Evolutionary conservation across 768 basidiomycete genomes (phyloP).

Genomic region (Leccinum broughii): DNA sequence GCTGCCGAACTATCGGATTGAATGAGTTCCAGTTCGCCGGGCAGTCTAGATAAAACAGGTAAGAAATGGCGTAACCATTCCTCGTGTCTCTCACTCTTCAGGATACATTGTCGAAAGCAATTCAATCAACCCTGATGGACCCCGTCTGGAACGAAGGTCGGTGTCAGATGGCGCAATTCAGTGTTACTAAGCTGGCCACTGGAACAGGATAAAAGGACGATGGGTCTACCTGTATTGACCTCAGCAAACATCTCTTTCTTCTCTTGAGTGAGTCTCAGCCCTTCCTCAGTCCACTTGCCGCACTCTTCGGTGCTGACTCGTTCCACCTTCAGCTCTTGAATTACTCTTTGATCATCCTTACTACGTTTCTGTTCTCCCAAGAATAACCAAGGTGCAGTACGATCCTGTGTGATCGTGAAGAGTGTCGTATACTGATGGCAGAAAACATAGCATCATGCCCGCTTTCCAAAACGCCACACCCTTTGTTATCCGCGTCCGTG

Average conservation of each 20-base stretch:
- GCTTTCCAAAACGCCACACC: accelerated
- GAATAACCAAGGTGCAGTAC: not conserved
- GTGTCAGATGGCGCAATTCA: not conserved
- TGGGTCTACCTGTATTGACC: not conserved
- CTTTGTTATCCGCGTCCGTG: not conserved
- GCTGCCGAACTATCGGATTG: too few relatives aligned
- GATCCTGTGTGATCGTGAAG: not conserved
- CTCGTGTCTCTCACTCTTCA: not conserved
- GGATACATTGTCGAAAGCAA: not conserved
- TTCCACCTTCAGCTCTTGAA: not conserved
- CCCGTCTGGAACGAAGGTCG: not conserved
- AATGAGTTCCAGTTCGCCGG: too few relatives aligned
- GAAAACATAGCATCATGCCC: not conserved
- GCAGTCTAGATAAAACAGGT: too few relatives aligned
- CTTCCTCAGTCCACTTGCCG: not conserved
- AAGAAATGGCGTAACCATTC: too few relatives aligned
- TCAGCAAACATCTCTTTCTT: not conserved
- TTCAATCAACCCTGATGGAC: not conserved
- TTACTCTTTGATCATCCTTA: not conserved
- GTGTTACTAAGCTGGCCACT: not conserved
- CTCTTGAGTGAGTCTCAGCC: not conserved
- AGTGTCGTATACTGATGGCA: not conserved
- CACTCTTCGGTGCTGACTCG: not conserved
- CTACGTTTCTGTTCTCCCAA: not conserved
- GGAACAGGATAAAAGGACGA: not conserved